A percentile compares a stretch with the other conserved stretches of the same genome.
phyloP scores from a whole-genome alignment of 495 filamentous ascomycete genomes.

The Talaromyces adpressus region DNA sequence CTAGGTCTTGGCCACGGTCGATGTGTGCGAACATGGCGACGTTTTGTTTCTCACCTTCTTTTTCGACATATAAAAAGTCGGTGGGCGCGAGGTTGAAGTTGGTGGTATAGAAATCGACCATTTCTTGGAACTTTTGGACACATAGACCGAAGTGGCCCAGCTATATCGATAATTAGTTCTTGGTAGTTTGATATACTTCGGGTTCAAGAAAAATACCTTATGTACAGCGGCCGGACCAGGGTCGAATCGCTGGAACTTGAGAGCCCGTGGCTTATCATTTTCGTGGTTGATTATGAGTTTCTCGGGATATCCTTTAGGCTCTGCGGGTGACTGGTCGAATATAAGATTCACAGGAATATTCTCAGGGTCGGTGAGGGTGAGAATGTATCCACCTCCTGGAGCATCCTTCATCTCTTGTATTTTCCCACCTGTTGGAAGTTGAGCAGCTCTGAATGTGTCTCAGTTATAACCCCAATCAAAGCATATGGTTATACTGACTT shows the following conservation, averaged over 20 bases:
- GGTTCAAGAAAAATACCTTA: constrained; percentile 32
- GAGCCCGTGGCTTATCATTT: constrained; percentile 21
- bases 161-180: constrained; percentile 1
- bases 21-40: constrained; percentile 59
- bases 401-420: constrained; percentile 21
- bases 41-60: constrained; percentile 28
- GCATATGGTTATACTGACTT: constrained; percentile 13
- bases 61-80: constrained; percentile 25
- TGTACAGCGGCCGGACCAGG: constrained; percentile 61
- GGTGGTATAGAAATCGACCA: constrained; percentile 54
- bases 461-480: background rate
- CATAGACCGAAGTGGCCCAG: constrained; percentile 66
- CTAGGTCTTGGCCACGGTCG: constrained; percentile 49
- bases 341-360: constrained; percentile 29
- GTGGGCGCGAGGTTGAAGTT: constrained; percentile 61
- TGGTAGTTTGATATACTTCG: too few relatives aligned
- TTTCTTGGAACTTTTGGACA: constrained; percentile 50
- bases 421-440: constrained; percentile 19
- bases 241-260: constrained; percentile 29
- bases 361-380: constrained; percentile 29
- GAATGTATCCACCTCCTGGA: constrained; percentile 26
- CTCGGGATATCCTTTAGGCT: constrained; percentile 13
- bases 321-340: constrained; percentile 18
- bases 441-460: constrained; percentile 14
- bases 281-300: constrained; percentile 24